A percentile compares a stretch with the other conserved stretches of the same genome.
Conservation (phyloP, 2,329 filamentous ascomycete genomes). For the Hypoxylon sp. region DNA sequence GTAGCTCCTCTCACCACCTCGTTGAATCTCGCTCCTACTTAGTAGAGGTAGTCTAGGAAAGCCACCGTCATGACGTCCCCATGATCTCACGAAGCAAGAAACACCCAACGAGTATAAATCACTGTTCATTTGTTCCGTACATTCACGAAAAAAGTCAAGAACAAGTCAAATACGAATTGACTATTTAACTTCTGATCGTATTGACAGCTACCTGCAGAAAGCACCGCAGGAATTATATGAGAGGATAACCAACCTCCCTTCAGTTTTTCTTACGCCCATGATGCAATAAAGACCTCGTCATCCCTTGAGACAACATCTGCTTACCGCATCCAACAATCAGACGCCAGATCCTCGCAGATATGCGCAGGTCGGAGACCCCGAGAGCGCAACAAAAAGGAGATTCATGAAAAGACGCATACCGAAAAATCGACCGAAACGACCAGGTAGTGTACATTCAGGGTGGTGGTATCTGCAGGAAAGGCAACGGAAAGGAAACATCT, state of each 20-base stretch:
- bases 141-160: not conserved
- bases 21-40: not conserved
- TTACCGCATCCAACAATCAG: constrained; percentile 49
- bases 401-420: constrained; percentile 26
- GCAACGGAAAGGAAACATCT: constrained; percentile 29
- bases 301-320: constrained; percentile 58
- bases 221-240: constrained; percentile 39
- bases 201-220: constrained; percentile 36
- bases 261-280: constrained; percentile 60
- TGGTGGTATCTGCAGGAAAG: constrained; percentile 45
- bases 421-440: constrained; percentile 27
- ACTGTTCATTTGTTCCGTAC: not conserved
- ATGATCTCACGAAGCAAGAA: constrained; percentile 3
- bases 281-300: constrained; percentile 66
- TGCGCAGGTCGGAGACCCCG: constrained; percentile 62
- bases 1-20: not conserved
- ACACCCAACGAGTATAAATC: not conserved
- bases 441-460: constrained; percentile 47
- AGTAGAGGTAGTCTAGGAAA: not conserved
- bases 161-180: not conserved
- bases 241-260: constrained; percentile 46
- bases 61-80: not conserved
- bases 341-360: constrained; percentile 57
- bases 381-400: constrained; percentile 49
- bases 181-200: constrained; percentile 30